These are phyloP conservation scores for Zizania latifolia DNA, from an alignment of 176 grass and related monocot genomes.

Conservation along the genomic window DNA sequence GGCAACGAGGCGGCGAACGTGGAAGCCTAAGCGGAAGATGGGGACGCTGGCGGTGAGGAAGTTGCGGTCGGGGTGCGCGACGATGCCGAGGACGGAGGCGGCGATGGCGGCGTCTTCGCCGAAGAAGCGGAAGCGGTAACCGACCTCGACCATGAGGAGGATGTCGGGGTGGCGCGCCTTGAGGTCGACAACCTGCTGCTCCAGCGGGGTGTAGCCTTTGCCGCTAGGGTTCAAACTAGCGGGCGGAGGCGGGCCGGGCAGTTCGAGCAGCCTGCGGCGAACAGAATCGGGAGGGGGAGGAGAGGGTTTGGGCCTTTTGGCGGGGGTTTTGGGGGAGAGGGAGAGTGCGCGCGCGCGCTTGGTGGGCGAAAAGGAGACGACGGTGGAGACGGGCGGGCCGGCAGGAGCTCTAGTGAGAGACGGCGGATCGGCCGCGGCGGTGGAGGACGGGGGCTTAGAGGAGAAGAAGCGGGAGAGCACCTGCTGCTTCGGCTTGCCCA, in stretches of 20 bases:
- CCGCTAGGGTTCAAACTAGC: constrained; percentile 18
- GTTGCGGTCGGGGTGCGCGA: constrained; percentile 73
- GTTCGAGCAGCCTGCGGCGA: constrained; percentile 56
- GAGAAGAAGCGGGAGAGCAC: constrained; percentile 82
- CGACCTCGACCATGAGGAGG: constrained; percentile 89
- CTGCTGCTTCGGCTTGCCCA: constrained; percentile 92
- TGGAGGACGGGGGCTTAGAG: constrained; percentile 31
- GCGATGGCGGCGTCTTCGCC: constrained; percentile 73
- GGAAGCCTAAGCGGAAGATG: constrained; percentile 80
- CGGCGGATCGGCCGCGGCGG: constrained; percentile 6
- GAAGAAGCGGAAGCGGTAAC: constrained; percentile 89
- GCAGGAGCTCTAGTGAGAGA: constrained; percentile 31
- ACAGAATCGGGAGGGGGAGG: constrained; percentile 35
- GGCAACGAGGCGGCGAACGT: constrained; percentile 73
- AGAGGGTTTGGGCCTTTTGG: constrained; percentile 35
- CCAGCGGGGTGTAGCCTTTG: constrained; percentile 65
- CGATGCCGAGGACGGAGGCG: constrained; percentile 68
- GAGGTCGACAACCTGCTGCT: constrained; percentile 76
- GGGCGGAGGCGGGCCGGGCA: not conserved
- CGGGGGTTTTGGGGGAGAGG: constrained; percentile 45
- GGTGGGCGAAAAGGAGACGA: constrained; percentile 58
- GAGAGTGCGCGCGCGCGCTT: constrained; percentile 61
- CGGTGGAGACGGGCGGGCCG: constrained; percentile 33
- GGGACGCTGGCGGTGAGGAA: constrained; percentile 84
- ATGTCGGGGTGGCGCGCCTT: constrained; percentile 63